Evolutionary conservation across 2,329 filamentous ascomycete genomes (phyloP), one percentile per base, ranked within the genome.

Genomic region (Penicillium sumatraense): DNA sequence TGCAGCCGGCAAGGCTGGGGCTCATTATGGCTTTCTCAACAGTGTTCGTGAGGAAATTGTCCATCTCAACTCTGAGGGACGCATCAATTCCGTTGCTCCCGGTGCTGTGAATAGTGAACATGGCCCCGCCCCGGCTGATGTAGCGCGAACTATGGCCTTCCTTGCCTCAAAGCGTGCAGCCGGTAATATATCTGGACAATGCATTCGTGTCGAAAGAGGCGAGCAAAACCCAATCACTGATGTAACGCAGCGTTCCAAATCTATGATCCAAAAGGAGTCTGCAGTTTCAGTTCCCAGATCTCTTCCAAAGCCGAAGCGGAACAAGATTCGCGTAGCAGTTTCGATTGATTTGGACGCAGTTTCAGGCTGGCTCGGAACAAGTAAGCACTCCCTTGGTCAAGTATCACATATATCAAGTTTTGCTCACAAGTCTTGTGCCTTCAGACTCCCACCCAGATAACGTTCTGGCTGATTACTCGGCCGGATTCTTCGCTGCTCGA

Each of bases 281-380:
- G 23, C 13, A 24, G 18, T 41, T 23, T 49, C 49, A 1, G 54
- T 59, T 26, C 57, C 57, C 13, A 29, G 26, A 5, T 14, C 35
- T 10, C 31, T 54, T 14, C 50, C 33, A 10, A 55, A 53, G 20
- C 60, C 56, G 7, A 58, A 51, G 36, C 50, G 57, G 7, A 59
- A 54, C 44, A 59, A 59, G 42, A 62, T 64, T 11, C 62, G 60
- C 11, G 54, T 66, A 11, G 52, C 62, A 6, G 56, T 79, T 24
- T 77, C 76, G 1, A 69, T 79, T 35, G 83, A 86, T 64, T 81
- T 86, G 53, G 84, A 86, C 57, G 84, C 83, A 11, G 78, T 86
- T 2, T 83, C 82, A 1, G 83, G 83, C 48, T 86, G 82, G 76
- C 75, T 86, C 3, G 84, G 84, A 14, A 86, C 84, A 4, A 83